Percentiles rank a stretch among this genome's conserved stretches.
Evolutionary conservation across 164 flowering plant species (phyloP).

Genomic region (Aristolochia californica): DNA sequence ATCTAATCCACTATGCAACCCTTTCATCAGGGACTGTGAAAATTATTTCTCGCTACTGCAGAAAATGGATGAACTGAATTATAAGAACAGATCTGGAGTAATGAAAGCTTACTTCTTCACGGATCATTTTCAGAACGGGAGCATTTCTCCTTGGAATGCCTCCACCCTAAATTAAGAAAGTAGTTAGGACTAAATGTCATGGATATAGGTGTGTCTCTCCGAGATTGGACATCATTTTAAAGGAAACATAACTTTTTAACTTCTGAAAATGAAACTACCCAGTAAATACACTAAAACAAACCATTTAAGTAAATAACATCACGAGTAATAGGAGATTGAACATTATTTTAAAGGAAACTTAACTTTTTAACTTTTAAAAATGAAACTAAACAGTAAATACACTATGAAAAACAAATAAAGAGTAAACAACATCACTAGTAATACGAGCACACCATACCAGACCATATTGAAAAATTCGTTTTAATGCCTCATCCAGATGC

Average conservation of each 20-base stretch:
- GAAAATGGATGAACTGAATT: no score
- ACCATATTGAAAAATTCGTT: conserved; percentile 90
- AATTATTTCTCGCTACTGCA: no score
- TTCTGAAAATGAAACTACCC: neutral
- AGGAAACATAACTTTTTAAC: no score
- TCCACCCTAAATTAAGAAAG: conserved; percentile 48
- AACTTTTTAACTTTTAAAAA: no score
- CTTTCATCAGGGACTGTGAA: no score
- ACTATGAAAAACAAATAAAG: no score
- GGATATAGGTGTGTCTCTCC: no score
- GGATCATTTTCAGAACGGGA: conserved; percentile 62
- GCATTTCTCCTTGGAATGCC: conserved; percentile 93
- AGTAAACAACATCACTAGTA: neutral
- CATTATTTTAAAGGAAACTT: no score
- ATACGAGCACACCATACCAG: conserved; percentile 30
- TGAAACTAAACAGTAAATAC: no score
- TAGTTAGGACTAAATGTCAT: neutral
- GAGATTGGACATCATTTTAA: no score
- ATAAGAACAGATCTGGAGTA: neutral
- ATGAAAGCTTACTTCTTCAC: conserved; percentile 67
- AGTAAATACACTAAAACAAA: neutral
- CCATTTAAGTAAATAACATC: neutral
- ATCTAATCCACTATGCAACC: no score
- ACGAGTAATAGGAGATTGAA: no score
- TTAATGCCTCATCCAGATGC: conserved; percentile 91